Percentiles rank a stretch among this genome's conserved stretches.
Conservation (phyloP, 805 yeast species). For the Ogataea populi-albae region DNA sequence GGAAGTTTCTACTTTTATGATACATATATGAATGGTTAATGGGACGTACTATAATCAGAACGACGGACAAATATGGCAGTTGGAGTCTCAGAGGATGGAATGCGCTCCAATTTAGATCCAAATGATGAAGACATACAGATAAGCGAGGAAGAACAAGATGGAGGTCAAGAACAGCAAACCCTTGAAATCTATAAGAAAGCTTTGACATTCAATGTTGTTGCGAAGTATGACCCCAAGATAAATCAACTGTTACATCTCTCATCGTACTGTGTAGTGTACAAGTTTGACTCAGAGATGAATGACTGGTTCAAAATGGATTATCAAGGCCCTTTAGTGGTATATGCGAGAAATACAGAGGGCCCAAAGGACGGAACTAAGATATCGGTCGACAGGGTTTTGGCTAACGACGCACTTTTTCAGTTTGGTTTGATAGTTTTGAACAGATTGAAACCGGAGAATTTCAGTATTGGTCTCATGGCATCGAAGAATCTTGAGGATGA, state of each 20-base stretch:
- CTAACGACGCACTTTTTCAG: conserved; percentile 42
- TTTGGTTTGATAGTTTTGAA: conserved; percentile 72
- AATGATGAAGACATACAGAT: conserved; percentile 7
- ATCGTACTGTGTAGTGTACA: conserved; percentile 69
- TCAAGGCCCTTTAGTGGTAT: conserved; percentile 68
- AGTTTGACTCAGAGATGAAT: conserved; percentile 51
- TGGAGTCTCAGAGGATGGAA: too few species aligned
- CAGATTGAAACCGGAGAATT: conserved; percentile 65
- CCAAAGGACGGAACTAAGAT: conserved; percentile 5
- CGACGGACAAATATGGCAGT: too few species aligned
- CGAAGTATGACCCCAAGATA: conserved; percentile 70
- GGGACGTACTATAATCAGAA: too few species aligned
- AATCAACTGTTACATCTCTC: conserved; percentile 66
- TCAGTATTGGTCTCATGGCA: conserved; percentile 66
- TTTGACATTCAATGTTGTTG: conserved; percentile 70
- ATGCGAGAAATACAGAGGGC: conserved; percentile 32
- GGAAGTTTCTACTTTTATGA: too few species aligned
- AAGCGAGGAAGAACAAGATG: conserved; percentile 4
- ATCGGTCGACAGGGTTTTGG: conserved; percentile 31
- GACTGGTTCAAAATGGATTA: conserved; percentile 72
- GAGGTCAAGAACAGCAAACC: conserved; percentile 47
- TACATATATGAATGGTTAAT: too few species aligned
- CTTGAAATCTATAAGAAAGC: conserved; percentile 65
- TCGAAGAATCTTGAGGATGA: conserved; percentile 37
- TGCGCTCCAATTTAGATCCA: too few species aligned